A percentile compares a stretch with the other conserved stretches of the same genome.
Evolutionary conservation across 192 early-diverging fungal genomes (phyloP).

Genomic region (Dispira simplex): DNA sequence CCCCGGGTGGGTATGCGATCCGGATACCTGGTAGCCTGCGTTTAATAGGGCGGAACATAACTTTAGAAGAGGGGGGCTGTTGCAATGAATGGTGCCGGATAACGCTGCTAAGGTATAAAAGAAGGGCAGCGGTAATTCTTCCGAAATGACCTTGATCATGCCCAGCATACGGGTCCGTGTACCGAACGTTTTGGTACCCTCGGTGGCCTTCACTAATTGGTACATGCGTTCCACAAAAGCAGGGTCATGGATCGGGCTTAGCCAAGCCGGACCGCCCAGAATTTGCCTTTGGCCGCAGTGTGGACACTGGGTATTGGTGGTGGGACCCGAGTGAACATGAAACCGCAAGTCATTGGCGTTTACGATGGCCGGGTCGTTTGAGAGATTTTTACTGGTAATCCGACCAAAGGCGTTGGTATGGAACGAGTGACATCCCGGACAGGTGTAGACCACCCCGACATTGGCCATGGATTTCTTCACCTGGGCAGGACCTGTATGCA

Average conservation of each 20-base stretch:
- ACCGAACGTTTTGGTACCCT: conserved; percentile 34
- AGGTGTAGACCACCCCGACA: conserved; percentile 68
- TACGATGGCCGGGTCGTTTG: conserved; percentile 12
- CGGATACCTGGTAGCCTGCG: conserved; percentile 74
- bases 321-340: conserved; percentile 41
- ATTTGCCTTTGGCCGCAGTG: conserved; percentile 48
- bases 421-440: conserved; percentile 66
- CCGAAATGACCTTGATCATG: conserved; percentile 82
- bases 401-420: conserved; percentile 61
- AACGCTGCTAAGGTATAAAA: conserved; percentile 64
- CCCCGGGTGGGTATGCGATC: conserved; percentile 59
- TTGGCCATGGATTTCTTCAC: conserved; percentile 73
- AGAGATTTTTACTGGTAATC: too few species aligned
- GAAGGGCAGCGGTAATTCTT: conserved; percentile 64
- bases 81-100: conserved; percentile 53
- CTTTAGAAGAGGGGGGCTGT: conserved; percentile 46
- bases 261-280: conserved; percentile 88
- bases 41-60: conserved; percentile 83
- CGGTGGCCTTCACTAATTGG: conserved; percentile 24
- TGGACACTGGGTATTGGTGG: conserved; percentile 44
- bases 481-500: conserved; percentile 51
- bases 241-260: conserved; percentile 65
- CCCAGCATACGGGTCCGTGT: conserved; percentile 83
- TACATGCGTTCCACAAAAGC: conserved; percentile 73
- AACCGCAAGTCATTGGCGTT: conserved; percentile 43